A percentile compares a stretch with the other conserved stretches of the same genome.
These are phyloP conservation scores for Amphichorda felina DNA, from an alignment of 2,329 filamentous ascomycete species.

Conservation along the genomic window DNA sequence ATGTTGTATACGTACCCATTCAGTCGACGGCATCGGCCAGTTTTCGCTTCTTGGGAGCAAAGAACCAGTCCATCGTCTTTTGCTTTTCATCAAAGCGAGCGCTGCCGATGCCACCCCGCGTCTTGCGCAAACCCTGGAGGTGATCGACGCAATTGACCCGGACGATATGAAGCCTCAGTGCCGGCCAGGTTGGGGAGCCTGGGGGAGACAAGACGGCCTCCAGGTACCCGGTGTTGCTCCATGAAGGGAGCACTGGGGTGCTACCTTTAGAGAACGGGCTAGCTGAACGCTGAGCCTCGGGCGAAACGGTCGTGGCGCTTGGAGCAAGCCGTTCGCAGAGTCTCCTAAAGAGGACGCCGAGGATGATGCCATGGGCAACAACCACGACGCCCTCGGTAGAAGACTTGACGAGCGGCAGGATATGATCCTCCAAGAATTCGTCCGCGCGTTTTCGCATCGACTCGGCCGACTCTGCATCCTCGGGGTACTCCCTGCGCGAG, in stretches of 20 bases:
- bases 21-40: constrained; percentile 10
- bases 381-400: constrained; percentile 36
- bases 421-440: constrained; percentile 51
- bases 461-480: constrained; percentile 54
- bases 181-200: constrained; percentile 2
- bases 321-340: constrained; percentile 41
- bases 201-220: constrained; percentile 15
- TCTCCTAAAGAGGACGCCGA: constrained; percentile 55
- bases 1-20: constrained; percentile 24
- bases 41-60: constrained; percentile 27
- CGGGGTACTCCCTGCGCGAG: constrained; percentile 15
- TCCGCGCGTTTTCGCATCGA: constrained; percentile 54
- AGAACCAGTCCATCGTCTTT: constrained; percentile 66
- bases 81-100: constrained; percentile 64
- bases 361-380: constrained; percentile 75
- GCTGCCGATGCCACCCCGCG: constrained; percentile 72
- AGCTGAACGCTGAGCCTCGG: constrained; percentile 5
- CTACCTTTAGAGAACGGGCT: constrained; percentile 2
- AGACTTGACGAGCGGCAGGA: constrained; percentile 33
- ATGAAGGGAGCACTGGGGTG: constrained; percentile 18
- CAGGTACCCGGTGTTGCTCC: constrained; percentile 42
- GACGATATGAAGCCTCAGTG: constrained; percentile 32
- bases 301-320: constrained; percentile 7
- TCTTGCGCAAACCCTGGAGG: constrained; percentile 63
- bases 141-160: constrained; percentile 61